Evolutionary conservation across 2,329 filamentous ascomycete genomes (phyloP), one percentile per base, ranked within the genome.

Genomic region (Penicillium sp.): DNA sequence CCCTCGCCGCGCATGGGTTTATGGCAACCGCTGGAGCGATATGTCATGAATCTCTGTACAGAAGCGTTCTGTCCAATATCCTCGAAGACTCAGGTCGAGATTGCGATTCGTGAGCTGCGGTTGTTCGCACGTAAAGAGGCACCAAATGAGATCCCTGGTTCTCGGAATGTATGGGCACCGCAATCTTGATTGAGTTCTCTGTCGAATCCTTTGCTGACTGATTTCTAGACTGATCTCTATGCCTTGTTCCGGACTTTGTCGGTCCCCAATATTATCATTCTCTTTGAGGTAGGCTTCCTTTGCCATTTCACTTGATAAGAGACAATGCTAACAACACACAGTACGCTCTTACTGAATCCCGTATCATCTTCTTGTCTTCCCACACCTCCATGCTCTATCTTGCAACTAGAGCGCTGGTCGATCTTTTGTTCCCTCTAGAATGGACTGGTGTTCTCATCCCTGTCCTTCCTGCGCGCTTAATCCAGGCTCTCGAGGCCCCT

Each of bases 381-480:
- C 93, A 99, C 73, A 94, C 93, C 2, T 89, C 92, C 50, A 97
- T 99, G 94, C 83, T 99, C 57, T 92, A 97, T 70, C 84, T 97
- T 45, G 93, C 92, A 37, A 95, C 90, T 68, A 88, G 92, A 73
- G 92, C 93, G n/a, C 80, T 97, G 57, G 85, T 86, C 33, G 93
- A 88, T 73, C 80, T 97, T 38, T 79, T 99, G 21, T 99, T 96
- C 72, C 93, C 93, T 8, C 80, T 97, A 52, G 89, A 91, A 63
- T 97, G 94, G 93, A 86, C 90, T 3, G 95, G 93, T 67, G 91
- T 97, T 49, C 92, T 96, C 71, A 97, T 97, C 62, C 93, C 93
- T 2, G 84, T 97, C 35, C 82, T 99, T 9, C 93, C 93, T 6
- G 90, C 91, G 9, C 86, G 93, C 37, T 80, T 99, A 23, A 82